phyloP scores from a whole-genome alignment of 177 flowering plant species.

The Vitis hybrid region DNA sequence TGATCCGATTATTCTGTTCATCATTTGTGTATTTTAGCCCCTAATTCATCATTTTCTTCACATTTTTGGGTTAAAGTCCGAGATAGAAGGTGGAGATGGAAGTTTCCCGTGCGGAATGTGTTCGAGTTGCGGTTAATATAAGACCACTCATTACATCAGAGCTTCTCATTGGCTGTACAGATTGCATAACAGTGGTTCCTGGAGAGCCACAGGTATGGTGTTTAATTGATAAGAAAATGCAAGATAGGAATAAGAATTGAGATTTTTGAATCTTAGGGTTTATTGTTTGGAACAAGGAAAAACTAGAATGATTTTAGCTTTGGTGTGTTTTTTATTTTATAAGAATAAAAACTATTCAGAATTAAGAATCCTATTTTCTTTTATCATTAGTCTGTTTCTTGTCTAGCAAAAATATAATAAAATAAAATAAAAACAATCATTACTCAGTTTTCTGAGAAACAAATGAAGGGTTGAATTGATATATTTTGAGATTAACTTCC shows the following conservation, averaged over 20 bases:
- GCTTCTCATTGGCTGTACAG: conserved; percentile 80
- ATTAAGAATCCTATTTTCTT: too few species aligned
- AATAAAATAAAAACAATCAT: too few species aligned
- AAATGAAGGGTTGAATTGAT: neutral
- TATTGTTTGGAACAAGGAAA: neutral
- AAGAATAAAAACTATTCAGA: too few species aligned
- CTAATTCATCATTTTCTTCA: too few species aligned
- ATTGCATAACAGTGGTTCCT: conserved; percentile 65
- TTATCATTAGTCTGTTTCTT: too few species aligned
- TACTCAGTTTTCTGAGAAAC: neutral
- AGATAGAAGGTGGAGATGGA: conserved; percentile 18
- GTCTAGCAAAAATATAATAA: too few species aligned
- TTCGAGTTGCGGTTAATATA: conserved; percentile 84
- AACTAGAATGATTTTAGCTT: too few species aligned
- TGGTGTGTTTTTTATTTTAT: too few species aligned
- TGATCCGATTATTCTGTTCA: too few species aligned
- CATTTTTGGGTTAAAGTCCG: too few species aligned
- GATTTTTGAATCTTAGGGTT: neutral
- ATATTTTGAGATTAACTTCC: neutral
- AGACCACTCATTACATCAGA: conserved; percentile 79
- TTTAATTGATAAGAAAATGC: neutral
- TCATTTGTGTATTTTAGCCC: too few species aligned
- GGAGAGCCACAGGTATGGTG: conserved; percentile 80
- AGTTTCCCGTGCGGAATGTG: conserved; percentile 47
- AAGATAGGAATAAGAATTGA: too few species aligned